Percentiles rank a stretch among this genome's conserved stretches.
These are phyloP conservation scores for Aspergillus avenaceus DNA, from an alignment of 495 filamentous ascomycete species.

Conservation along the genomic window DNA sequence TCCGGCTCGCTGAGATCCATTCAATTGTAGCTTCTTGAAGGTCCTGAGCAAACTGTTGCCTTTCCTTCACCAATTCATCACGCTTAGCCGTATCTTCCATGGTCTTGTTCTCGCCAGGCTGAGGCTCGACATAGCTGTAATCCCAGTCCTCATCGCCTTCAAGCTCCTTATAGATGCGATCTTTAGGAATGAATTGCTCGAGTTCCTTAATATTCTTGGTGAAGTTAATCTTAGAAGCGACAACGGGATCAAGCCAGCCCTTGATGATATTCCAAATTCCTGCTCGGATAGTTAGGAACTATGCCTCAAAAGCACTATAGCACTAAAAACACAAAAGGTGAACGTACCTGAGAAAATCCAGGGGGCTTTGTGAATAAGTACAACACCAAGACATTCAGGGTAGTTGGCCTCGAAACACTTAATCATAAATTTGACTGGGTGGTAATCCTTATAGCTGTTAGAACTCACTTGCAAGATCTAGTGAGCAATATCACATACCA, in stretches of 20 bases:
- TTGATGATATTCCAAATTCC: slow-evolving; percentile 86
- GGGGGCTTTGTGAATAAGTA: slow-evolving; percentile 94
- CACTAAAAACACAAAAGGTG: background rate
- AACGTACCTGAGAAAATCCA: slow-evolving; percentile 89
- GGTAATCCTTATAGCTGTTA: slow-evolving; percentile 65
- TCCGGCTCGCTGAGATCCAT: slow-evolving; percentile 56
- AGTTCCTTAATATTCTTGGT: slow-evolving; percentile 79
- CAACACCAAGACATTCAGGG: slow-evolving; percentile 83
- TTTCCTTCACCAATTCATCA: slow-evolving; percentile 54
- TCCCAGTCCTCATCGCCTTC: slow-evolving; percentile 78
- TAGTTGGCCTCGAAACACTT: slow-evolving; percentile 99
- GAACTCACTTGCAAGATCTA: background rate
- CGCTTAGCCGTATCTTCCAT: slow-evolving; percentile 66
- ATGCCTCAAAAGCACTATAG: too few species aligned
- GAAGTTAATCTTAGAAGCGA: slow-evolving; percentile 92
- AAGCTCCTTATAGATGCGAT: slow-evolving; percentile 72
- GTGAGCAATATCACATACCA: slow-evolving; percentile 52
- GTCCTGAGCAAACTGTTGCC: slow-evolving; percentile 58
- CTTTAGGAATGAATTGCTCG: slow-evolving; percentile 64
- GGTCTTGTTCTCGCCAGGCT: slow-evolving; percentile 61
- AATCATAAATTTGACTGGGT: slow-evolving; percentile 97
- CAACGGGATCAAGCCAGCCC: slow-evolving; percentile 96
- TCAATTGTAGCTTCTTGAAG: slow-evolving; percentile 66
- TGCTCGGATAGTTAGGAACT: too few species aligned
- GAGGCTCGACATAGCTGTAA: slow-evolving; percentile 72